phyloP scores from a whole-genome alignment of 2,329 filamentous ascomycete species.

The Alternaria postmessia region DNA sequence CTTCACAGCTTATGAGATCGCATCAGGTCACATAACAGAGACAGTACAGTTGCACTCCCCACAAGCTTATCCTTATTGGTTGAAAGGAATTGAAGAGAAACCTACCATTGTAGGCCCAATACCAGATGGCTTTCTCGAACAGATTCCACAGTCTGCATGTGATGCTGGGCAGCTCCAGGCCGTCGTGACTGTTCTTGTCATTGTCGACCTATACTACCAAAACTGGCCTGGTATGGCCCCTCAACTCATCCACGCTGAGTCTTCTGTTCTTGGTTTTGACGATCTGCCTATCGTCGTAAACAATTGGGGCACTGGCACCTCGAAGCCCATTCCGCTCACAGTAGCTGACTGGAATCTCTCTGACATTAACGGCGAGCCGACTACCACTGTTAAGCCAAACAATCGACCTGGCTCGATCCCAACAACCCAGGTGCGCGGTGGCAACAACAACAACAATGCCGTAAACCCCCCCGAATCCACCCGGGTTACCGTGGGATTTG shows the following conservation, averaged over 20 bases:
- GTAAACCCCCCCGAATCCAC: slow-evolving; percentile 20
- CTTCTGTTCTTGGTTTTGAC: slow-evolving; percentile 37
- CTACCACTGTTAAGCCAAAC: slow-evolving; percentile 6
- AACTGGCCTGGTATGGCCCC: slow-evolving; percentile 25
- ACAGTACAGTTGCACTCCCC: slow-evolving; percentile 47
- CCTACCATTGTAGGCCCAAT: slow-evolving; percentile 41
- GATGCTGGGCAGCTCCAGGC: slow-evolving; percentile 50
- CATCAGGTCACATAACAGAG: slow-evolving; percentile 43
- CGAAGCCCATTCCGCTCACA: slow-evolving; percentile 16
- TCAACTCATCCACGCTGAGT: slow-evolving; percentile 42
- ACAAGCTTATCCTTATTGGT: slow-evolving; percentile 49
- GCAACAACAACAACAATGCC: slow-evolving; percentile 4
- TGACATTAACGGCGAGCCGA: slow-evolving; percentile 9
- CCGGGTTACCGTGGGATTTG: slow-evolving; percentile 31
- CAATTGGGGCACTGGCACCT: slow-evolving; percentile 14
- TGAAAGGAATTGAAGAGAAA: slow-evolving; percentile 40
- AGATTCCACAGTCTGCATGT: slow-evolving; percentile 44
- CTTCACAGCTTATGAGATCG: slow-evolving; percentile 56
- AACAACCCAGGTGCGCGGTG: slow-evolving; percentile 11
- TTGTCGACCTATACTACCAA: slow-evolving; percentile 52
- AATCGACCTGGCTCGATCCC: slow-evolving; percentile 8
- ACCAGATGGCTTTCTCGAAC: slow-evolving; percentile 48
- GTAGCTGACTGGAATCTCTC: slow-evolving; percentile 26
- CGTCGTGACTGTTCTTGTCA: slow-evolving; percentile 53
- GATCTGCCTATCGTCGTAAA: slow-evolving; percentile 22